Conservation (phyloP, 2,329 filamentous ascomycete genomes). For the Calonectria honghensis region DNA sequence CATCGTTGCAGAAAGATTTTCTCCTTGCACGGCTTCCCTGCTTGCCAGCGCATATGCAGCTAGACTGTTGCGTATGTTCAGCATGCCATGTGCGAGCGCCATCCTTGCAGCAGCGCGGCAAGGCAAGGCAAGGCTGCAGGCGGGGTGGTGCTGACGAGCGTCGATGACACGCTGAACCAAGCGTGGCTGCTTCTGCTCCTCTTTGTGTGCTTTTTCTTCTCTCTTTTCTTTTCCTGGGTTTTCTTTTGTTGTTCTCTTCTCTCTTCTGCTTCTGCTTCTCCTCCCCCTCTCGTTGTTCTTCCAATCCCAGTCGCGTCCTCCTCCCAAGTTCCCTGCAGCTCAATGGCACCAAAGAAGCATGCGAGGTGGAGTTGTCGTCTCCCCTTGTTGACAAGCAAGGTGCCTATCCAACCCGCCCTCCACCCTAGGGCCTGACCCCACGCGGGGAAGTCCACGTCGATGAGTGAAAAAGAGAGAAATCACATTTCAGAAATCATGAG, state of each 20-base stretch:
- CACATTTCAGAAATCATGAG: slow-evolving; percentile 10
- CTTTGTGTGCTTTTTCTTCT: neutral
- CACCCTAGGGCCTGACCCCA: neutral
- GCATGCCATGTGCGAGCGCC: slow-evolving; percentile 14
- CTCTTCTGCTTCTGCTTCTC: too few relatives aligned
- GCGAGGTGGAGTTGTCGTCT: slow-evolving; percentile 4
- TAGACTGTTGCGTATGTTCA: too few relatives aligned
- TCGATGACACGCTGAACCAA: slow-evolving; percentile 18
- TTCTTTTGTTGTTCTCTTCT: neutral
- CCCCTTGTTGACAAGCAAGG: slow-evolving; percentile 20
- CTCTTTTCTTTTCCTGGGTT: neutral
- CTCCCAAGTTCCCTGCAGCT: neutral
- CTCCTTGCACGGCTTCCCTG: neutral
- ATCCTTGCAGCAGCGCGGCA: slow-evolving; percentile 10
- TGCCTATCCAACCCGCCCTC: slow-evolving; percentile 4
- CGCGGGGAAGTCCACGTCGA: slow-evolving; percentile 11
- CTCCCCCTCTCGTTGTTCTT: neutral
- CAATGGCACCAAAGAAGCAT: neutral
- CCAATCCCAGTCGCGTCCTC: neutral
- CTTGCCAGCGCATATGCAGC: slow-evolving; percentile 9
- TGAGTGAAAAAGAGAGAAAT: slow-evolving; percentile 11
- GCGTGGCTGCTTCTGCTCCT: neutral
- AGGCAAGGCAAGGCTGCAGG: slow-evolving; percentile 28
- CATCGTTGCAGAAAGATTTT: slow-evolving; percentile 14
- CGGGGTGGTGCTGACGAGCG: slow-evolving; percentile 14